A percentile compares a stretch with the other conserved stretches of the same genome.
These are phyloP conservation scores for Starmerella tilneyi DNA, from an alignment of 805 yeast genomes.

Conservation along the genomic window DNA sequence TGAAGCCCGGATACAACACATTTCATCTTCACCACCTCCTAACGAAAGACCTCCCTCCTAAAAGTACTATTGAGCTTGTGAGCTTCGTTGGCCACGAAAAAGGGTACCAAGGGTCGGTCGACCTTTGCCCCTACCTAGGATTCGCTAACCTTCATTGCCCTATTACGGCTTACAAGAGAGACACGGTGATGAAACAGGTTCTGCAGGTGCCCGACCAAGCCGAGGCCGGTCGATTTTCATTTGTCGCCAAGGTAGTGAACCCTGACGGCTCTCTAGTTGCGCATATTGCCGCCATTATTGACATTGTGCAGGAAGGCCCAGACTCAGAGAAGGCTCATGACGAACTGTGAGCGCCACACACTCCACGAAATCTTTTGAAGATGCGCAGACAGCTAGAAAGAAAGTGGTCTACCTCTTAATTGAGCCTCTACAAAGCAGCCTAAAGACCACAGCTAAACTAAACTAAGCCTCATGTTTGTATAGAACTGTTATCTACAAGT, in stretches of 20 bases:
- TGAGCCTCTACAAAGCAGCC: too few relatives aligned
- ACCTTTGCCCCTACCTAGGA: slow-evolving; percentile 26
- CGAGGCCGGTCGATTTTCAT: slow-evolving; percentile 27
- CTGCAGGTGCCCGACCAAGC: slow-evolving; percentile 28
- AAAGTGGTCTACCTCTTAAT: too few relatives aligned
- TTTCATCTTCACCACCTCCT: slow-evolving; percentile 25
- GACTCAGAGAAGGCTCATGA: slow-evolving; percentile 7
- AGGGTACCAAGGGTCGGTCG: slow-evolving; percentile 22
- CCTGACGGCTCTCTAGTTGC: slow-evolving; percentile 23
- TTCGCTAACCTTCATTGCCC: slow-evolving; percentile 28
- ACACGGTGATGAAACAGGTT: slow-evolving; percentile 17
- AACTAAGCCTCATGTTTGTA: too few relatives aligned
- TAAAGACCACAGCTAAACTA: too few relatives aligned
- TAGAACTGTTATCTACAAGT: too few relatives aligned
- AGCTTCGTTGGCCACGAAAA: slow-evolving; percentile 19
- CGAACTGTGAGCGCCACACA: slow-evolving; percentile 9
- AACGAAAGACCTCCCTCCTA: slow-evolving; percentile 23
- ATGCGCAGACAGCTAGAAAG: too few relatives aligned
- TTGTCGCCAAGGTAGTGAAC: slow-evolving; percentile 25
- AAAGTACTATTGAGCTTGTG: slow-evolving; percentile 21
- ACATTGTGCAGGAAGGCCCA: slow-evolving; percentile 13
- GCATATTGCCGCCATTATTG: slow-evolving; percentile 24
- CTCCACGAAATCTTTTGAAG: not conserved
- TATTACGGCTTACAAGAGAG: slow-evolving; percentile 13
- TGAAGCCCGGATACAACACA: slow-evolving; percentile 26